Conservation (phyloP, 2,329 filamentous ascomycete species). For the Rosellinia necatrix region DNA sequence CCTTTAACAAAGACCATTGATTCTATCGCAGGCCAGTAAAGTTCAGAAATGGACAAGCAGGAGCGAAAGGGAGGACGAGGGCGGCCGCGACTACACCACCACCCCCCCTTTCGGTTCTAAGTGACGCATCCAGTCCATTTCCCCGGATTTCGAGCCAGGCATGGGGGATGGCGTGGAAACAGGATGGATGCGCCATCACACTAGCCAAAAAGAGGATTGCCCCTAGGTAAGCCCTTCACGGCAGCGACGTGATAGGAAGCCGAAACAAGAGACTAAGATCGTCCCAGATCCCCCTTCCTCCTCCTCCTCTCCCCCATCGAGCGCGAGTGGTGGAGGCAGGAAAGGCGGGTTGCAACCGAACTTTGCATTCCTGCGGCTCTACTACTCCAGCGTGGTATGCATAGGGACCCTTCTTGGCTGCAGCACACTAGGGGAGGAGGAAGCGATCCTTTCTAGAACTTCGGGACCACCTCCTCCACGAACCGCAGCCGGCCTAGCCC, state of each 20-base stretch:
- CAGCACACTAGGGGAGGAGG: no score
- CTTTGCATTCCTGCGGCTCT: constrained; percentile 16
- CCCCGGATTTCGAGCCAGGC: constrained; percentile 30
- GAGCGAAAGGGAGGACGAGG: background rate
- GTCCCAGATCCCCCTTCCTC: no score
- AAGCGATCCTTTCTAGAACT: constrained; percentile 26
- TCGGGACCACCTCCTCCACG: constrained; percentile 28
- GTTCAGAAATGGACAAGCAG: background rate
- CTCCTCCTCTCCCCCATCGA: no score
- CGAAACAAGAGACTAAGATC: constrained; percentile 14
- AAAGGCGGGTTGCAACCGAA: background rate
- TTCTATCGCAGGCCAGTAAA: background rate
- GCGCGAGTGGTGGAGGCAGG: background rate
- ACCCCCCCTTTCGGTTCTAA: background rate
- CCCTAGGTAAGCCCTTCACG: no score
- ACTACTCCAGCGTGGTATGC: background rate
- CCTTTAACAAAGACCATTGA: background rate
- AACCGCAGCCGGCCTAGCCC: constrained; percentile 15
- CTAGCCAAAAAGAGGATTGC: no score
- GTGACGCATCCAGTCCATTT: constrained; percentile 14
- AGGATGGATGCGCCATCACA: no score
- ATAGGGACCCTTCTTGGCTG: no score
- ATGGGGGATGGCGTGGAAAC: background rate
- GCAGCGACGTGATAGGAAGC: constrained; percentile 19
- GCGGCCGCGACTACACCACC: background rate